Percentiles rank a stretch among this genome's conserved stretches.
phyloP scores from a whole-genome alignment of 768 basidiomycete genomes.

The Fomitopsis serialis region DNA sequence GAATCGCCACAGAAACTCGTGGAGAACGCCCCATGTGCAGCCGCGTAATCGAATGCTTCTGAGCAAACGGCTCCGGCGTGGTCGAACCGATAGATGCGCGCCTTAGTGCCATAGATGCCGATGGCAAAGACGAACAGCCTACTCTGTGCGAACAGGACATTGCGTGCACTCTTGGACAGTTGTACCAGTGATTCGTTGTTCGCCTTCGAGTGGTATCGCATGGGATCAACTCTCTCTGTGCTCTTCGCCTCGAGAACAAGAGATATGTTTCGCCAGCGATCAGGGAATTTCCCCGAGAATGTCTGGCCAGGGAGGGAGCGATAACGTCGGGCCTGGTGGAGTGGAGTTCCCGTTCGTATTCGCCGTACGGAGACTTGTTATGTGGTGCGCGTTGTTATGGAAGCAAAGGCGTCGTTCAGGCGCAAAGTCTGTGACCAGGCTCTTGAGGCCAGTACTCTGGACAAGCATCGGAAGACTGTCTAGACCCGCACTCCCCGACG shows the following conservation, averaged over 20 bases:
- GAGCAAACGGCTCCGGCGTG: conserved; percentile 7
- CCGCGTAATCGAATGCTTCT: background rate
- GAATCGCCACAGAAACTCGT: conserved; percentile 12
- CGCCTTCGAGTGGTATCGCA: background rate
- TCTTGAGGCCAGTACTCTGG: background rate
- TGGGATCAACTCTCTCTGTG: background rate
- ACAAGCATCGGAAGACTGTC: background rate
- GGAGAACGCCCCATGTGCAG: background rate
- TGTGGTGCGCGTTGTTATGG: background rate
- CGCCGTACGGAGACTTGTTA: background rate
- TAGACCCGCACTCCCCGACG: too few relatives aligned
- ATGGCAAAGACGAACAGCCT: conserved; percentile 8
- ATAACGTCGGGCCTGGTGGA: conserved; percentile 3
- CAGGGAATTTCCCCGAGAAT: background rate
- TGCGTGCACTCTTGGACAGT: conserved; percentile 9
- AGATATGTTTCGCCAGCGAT: conserved; percentile 5
- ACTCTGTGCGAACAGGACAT: conserved; percentile 7
- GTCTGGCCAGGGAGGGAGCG: conserved; percentile 1
- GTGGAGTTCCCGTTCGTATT: background rate
- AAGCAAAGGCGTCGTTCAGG: background rate
- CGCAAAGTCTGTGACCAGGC: background rate
- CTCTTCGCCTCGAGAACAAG: conserved; percentile 6
- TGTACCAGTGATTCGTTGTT: background rate
- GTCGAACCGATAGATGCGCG: conserved; percentile 12
- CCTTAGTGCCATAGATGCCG: conserved; percentile 9